These are phyloP conservation scores for Conticribra guillardii DNA, from an alignment of 108 stramenopile genomes.

Conservation along the genomic window DNA sequence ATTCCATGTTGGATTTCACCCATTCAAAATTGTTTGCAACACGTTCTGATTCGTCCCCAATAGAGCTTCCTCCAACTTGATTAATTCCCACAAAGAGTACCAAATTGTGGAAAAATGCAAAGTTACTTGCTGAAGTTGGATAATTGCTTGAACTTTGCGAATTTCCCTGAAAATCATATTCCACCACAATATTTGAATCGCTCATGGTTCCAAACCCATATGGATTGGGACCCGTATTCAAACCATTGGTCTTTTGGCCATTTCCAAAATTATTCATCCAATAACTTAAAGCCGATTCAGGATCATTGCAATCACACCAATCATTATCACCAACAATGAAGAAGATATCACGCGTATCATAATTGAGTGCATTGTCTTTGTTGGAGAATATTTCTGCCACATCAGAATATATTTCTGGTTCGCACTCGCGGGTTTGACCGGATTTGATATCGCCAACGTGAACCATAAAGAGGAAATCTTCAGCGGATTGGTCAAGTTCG, in stretches of 20 bases:
- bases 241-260: slow-evolving; percentile 19
- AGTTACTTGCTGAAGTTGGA: slow-evolving; percentile 17
- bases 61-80: slow-evolving; percentile 29
- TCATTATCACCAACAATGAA: slow-evolving; percentile 41
- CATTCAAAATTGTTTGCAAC: slow-evolving; percentile 33
- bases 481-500: neutral
- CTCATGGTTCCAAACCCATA: slow-evolving; percentile 34
- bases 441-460: slow-evolving; percentile 35
- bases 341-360: slow-evolving; percentile 32
- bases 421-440: slow-evolving; percentile 14
- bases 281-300: slow-evolving; percentile 9
- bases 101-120: slow-evolving; percentile 30
- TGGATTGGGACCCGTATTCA: slow-evolving; percentile 12
- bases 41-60: slow-evolving; percentile 33
- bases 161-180: slow-evolving; percentile 14
- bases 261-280: slow-evolving; percentile 51
- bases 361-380: slow-evolving; percentile 16
- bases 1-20: slow-evolving; percentile 33
- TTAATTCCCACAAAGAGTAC: slow-evolving; percentile 37
- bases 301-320: slow-evolving; percentile 35
- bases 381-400: slow-evolving; percentile 19
- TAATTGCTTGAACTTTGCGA: slow-evolving; percentile 2
- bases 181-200: slow-evolving; percentile 13
- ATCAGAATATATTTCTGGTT: slow-evolving; percentile 8
- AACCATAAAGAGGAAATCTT: slow-evolving; percentile 11